Base-by-base conservation (phyloP, 1,139 yeast genomes). In the Geotrichum citri-aurantii region DNA sequence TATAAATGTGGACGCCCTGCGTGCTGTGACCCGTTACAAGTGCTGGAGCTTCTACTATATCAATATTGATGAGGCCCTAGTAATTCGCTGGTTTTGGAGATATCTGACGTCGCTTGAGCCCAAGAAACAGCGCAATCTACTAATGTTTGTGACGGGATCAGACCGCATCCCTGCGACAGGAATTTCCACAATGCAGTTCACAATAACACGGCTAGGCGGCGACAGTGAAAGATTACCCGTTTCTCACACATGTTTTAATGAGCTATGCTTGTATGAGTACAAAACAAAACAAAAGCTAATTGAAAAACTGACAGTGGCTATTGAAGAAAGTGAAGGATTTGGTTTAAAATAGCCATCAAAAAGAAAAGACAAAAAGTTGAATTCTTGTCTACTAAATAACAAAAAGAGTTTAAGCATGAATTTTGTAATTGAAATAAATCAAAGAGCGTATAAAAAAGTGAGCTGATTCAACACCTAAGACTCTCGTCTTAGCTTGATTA, bases 131-230 rank as follows among this genome's bases (percentile, higher is more conserved):
- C 82, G 84, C 64, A 81, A 80, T 64, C 75, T 92, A 48, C 73
- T 93, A 48, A 77, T 80, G 40, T 93, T 93, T 72, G 84, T 92
- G 5, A 91, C 97, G 0, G 97, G 98, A 0, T 85, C 96, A 1
- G 97, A 91, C 68, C 75, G 97, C 53, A 79, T 93, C 12, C 98
- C 98, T 0, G 96, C 97, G 0, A 89, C 96, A 0, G 99, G 98
- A 0, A 78, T 89, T 23, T 65, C 71, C 31, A 56, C 58, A 23
- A 56, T 59, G 59, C 21, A 47, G 14, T 53, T 57, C 23, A 57
- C 59, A 2, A 57, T 59, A 17, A 59, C 62, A 8, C 40, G 60
- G 84, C 85, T 52, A 10, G 85, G 86, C 2, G 77, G 74, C 1
- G 82, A 81, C 61, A 70, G 76, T 56, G 74, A 80, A 3, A 75